Percentiles rank a stretch among this genome's conserved stretches.
phyloP scores from a whole-genome alignment of 2,329 filamentous ascomycete genomes.

The Aspergillus ochraceoroseus region DNA sequence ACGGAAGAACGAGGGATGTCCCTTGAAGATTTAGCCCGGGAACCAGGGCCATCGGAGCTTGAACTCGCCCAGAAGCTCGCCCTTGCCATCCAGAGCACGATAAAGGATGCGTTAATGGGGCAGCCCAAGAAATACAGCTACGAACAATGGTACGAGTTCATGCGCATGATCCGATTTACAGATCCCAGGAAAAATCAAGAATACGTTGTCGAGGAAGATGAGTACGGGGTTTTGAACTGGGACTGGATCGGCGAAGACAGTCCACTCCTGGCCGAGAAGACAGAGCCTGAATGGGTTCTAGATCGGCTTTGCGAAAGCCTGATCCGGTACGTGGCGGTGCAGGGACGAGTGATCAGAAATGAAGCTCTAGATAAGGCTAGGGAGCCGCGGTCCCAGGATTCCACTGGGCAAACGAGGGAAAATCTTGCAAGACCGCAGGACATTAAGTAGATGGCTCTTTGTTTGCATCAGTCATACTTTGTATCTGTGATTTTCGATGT shows the following conservation, averaged over 20 bases:
- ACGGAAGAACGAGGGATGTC: conserved; percentile 22
- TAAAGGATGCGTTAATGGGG: conserved; percentile 9
- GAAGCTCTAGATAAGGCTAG: no score
- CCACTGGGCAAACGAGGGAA: no score
- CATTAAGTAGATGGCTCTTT: no score
- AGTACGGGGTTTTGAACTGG: conserved; percentile 61
- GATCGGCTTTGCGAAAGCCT: conserved; percentile 63
- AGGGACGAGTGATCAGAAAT: no score
- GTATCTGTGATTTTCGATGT: no score
- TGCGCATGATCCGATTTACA: conserved; percentile 64
- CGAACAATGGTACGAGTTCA: conserved; percentile 81
- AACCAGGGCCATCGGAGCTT: conserved; percentile 49
- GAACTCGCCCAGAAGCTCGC: conserved; percentile 60
- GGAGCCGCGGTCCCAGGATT: no score
- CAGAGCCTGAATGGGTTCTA: conserved; percentile 63
- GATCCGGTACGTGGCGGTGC: conserved; percentile 40
- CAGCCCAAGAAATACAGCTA: conserved; percentile 64
- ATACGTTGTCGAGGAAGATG: conserved; percentile 47
- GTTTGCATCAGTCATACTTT: no score
- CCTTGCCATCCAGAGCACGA: conserved; percentile 62
- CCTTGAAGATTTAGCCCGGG: conserved; percentile 46
- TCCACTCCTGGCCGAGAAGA: conserved; percentile 59
- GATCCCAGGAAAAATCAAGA: conserved; percentile 30
- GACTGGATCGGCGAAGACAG: conserved; percentile 68
- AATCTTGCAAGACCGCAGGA: no score